Evolutionary conservation across 2,329 filamentous ascomycete species (phyloP).

Genomic region (Orbilia oligospora): DNA sequence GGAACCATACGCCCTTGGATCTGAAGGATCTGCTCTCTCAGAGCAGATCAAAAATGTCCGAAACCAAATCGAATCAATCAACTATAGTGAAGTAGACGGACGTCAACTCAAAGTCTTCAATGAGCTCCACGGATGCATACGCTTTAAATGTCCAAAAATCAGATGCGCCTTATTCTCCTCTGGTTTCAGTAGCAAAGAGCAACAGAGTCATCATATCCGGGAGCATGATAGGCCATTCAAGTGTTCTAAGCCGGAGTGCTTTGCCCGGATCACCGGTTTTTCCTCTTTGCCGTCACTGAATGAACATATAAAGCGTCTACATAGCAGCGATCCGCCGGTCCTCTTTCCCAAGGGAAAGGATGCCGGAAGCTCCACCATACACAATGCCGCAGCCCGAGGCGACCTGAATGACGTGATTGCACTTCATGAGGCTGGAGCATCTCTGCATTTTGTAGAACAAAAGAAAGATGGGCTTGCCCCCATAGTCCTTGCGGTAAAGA

Average conservation of each 20-base stretch:
- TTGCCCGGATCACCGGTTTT: neutral
- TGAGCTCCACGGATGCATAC: neutral
- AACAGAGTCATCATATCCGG: neutral
- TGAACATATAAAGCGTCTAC: neutral
- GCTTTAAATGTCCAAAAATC: conserved; percentile 25
- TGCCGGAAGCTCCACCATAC: neutral
- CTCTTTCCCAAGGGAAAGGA: neutral
- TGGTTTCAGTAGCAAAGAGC: neutral
- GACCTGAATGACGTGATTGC: neutral
- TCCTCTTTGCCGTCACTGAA: neutral
- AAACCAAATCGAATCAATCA: neutral
- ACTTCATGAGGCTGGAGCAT: neutral
- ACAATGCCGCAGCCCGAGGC: neutral
- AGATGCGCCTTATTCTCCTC: neutral
- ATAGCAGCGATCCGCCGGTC: neutral
- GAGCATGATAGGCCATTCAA: conserved; percentile 35
- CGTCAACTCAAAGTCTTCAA: neutral
- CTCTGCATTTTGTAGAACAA: neutral
- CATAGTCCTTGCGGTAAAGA: neutral
- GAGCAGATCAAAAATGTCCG: neutral
- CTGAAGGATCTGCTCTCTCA: neutral
- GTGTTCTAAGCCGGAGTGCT: neutral
- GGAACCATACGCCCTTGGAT: neutral
- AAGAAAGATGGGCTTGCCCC: neutral
- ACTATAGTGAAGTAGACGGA: neutral